Conservation (phyloP, 345 rosid genomes). For the Mallotus nudiflorus region DNA sequence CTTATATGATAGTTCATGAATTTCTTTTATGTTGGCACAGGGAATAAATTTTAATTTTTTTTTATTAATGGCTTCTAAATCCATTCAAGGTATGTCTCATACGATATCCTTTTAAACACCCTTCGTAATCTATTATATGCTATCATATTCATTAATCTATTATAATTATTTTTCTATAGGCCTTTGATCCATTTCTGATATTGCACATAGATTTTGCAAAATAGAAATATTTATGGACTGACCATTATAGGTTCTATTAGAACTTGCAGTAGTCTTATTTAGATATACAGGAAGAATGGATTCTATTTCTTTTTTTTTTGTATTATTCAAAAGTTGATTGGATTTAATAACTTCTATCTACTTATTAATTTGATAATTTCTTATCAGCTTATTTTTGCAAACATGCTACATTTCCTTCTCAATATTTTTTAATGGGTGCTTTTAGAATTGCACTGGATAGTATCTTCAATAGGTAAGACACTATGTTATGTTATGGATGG, state of each 20-base stretch:
- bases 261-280: background rate
- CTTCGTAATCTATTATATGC: no score
- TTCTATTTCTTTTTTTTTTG: background rate
- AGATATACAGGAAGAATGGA: background rate
- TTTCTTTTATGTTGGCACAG: no score
- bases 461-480: constrained; percentile 48
- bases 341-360: no score
- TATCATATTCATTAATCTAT: no score
- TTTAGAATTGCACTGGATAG: constrained; percentile 48
- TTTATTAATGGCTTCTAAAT: no score
- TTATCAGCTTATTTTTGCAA: constrained; percentile 3
- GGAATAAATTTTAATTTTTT: no score
- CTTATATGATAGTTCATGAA: no score
- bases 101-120: no score
- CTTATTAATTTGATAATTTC: background rate
- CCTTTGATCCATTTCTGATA: no score
- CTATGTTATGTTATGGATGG: no score
- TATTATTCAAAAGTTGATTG: background rate
- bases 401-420: constrained; percentile 45
- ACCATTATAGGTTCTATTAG: background rate
- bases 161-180: background rate
- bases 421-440: constrained; percentile 50
- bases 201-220: no score
- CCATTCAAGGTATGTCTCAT: no score
- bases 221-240: background rate